These are phyloP conservation scores for Centella asiatica DNA, from an alignment of 129 eudicot genomes.

Conservation along the genomic window DNA sequence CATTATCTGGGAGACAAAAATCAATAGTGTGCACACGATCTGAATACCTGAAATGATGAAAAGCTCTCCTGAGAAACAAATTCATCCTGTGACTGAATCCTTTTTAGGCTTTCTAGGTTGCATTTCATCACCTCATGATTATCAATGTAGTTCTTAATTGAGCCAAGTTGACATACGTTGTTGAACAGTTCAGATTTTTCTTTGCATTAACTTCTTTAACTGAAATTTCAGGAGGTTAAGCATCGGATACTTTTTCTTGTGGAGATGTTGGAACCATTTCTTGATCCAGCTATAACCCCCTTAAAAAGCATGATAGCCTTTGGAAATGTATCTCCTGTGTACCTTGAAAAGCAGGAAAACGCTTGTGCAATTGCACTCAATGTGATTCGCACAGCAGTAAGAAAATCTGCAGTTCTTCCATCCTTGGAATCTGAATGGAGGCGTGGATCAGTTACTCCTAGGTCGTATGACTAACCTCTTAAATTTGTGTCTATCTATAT, in stretches of 20 bases:
- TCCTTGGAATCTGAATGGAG: conserved; percentile 88
- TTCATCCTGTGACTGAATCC: not conserved
- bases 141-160: not conserved
- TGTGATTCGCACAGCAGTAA: conserved; percentile 74
- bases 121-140: not conserved
- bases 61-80: not conserved
- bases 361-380: conserved; percentile 65
- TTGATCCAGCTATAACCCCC: conserved; percentile 83
- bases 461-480: conserved; percentile 34
- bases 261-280: conserved; percentile 82
- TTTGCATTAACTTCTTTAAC: conserved; percentile 8
- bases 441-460: conserved; percentile 89
- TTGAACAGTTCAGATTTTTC: conserved; percentile 2
- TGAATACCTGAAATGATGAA: not conserved
- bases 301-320: conserved; percentile 55
- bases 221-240: conserved; percentile 63
- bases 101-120: not conserved
- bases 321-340: conserved; percentile 54
- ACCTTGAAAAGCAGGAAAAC: conserved; percentile 52
- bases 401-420: conserved; percentile 73
- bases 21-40: too few relatives aligned
- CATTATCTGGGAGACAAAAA: too few relatives aligned
- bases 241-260: conserved; percentile 78
- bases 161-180: not conserved
- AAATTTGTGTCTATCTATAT: not conserved